Evolutionary conservation across 768 basidiomycete genomes (phyloP).

Genomic region (Hebeloma cylindrosporum): DNA sequence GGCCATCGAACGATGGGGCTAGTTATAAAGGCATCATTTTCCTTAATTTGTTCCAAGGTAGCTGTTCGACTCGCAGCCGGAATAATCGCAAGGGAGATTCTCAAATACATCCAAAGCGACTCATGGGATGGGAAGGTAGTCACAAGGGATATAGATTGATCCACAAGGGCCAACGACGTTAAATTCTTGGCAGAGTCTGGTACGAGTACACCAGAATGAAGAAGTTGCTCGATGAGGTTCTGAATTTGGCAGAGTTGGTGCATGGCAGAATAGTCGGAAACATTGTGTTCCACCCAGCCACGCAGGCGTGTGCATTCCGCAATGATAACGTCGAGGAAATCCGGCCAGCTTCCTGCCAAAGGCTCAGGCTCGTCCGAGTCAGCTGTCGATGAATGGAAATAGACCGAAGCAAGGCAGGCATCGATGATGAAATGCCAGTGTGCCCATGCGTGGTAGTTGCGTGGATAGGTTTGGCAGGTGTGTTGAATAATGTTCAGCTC

Average conservation of each 20-base stretch:
- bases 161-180: constrained; percentile 20
- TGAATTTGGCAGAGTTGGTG: constrained; percentile 51
- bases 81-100: constrained; percentile 23
- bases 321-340: constrained; percentile 34
- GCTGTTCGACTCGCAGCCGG: constrained; percentile 2
- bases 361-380: no score
- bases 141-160: constrained; percentile 52
- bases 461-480: constrained; percentile 62
- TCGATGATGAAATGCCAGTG: constrained; percentile 56
- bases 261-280: constrained; percentile 67
- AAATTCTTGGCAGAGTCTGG: constrained; percentile 4
- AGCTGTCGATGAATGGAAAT: constrained; percentile 18
- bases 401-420: constrained; percentile 25
- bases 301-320: constrained; percentile 39
- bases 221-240: constrained; percentile 25
- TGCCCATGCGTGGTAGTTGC: constrained; percentile 75
- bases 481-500: constrained; percentile 50
- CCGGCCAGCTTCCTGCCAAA: constrained; percentile 14
- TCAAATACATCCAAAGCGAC: constrained; percentile 63
- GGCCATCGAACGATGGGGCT: constrained; percentile 1
- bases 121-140: constrained; percentile 55
- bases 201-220: constrained; percentile 1
- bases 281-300: constrained; percentile 60
- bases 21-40: neutral
- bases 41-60: constrained; percentile 7